Base-by-base conservation (phyloP, 1,139 yeast species). In the Kodamaea sp. region DNA sequence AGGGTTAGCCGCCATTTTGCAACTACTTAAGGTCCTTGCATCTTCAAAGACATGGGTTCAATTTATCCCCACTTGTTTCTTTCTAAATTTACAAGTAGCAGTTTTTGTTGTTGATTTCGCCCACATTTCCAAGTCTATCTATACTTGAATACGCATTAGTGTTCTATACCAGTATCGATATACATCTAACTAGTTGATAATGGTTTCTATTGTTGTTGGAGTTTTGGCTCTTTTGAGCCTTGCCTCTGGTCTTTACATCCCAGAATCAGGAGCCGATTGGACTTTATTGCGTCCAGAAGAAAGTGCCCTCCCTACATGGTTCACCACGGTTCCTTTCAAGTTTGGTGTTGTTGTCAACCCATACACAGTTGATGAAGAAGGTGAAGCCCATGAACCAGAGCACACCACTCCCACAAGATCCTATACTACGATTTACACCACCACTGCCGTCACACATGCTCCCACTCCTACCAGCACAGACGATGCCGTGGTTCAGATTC, bases 281-380 rank as follows among this genome's bases (percentile, higher is more conserved):
- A 55, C 66, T 9, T 26, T 37, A 6, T 56, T 61, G 34, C 55
- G 47, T 37, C 70, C 69, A 2, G 48, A 49, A 5, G 22, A 36
- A n/a, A 39, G 27, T 2, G 32, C 34, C 1, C 35, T 48, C 14
- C 38, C 37, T 9, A 63, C 59, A 7, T 55, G 59, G 24, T 37
- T 44, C 28, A 46, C 44, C 11, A 45, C 63, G 7, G 50, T 63
- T 25, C 66, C 64, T 2, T 65, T 59, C 35, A 39, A 47, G 6
- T 64, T 66, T 47, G 71, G 71, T 2, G 46, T 66, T 29, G 63
- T 61, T 20, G 70, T 63, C n/a, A 55, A 51, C 28, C 60, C 61
- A 2, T 51, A 46, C 34, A 35, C 35, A 5, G 26, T 47, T 6
- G 48, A 50, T 31, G 54, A 55, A 5, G 51, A 39, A 16, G 47